Evolutionary conservation across 139 green algal species (phyloP).

Genomic region (Spirogloea muscicola): DNA sequence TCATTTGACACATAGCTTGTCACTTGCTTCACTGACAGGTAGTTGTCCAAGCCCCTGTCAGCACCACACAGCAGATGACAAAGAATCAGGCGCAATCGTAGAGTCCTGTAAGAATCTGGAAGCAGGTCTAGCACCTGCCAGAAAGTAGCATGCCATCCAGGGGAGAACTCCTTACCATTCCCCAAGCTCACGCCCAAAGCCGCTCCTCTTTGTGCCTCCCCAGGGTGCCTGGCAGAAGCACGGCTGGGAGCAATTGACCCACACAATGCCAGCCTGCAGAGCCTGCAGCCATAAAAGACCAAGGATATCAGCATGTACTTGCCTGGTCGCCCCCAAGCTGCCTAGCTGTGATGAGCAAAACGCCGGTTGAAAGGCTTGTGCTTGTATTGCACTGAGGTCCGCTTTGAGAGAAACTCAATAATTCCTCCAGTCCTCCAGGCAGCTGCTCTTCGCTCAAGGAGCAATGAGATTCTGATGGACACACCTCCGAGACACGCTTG

Average conservation of each 20-base stretch:
- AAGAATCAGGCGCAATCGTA: neutral
- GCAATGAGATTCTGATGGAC: too few species aligned
- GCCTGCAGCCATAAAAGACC: too few species aligned
- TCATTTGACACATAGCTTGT: conserved; percentile 63
- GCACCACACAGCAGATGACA: neutral
- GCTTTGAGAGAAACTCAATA: too few species aligned
- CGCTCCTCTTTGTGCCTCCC: conserved; percentile 71
- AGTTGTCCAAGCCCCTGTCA: conserved; percentile 70
- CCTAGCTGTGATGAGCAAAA: too few species aligned
- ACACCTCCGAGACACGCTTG: conserved; percentile 23
- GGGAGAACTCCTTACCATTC: conserved; percentile 19
- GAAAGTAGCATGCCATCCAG: neutral
- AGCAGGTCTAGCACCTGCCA: neutral
- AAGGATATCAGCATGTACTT: too few species aligned
- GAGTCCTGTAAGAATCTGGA: neutral
- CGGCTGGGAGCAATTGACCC: conserved; percentile 87
- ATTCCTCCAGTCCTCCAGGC: too few species aligned
- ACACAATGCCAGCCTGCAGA: conserved; percentile 75
- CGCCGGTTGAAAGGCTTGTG: too few species aligned
- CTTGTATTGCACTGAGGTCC: too few species aligned
- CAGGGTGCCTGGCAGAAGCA: conserved; percentile 82
- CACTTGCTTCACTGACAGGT: conserved; percentile 77
- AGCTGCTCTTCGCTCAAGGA: too few species aligned
- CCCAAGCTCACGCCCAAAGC: conserved; percentile 77
- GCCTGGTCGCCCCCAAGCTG: too few species aligned